phyloP scores from a whole-genome alignment of 192 early-diverging fungal species.

The Mortierella alpina region DNA sequence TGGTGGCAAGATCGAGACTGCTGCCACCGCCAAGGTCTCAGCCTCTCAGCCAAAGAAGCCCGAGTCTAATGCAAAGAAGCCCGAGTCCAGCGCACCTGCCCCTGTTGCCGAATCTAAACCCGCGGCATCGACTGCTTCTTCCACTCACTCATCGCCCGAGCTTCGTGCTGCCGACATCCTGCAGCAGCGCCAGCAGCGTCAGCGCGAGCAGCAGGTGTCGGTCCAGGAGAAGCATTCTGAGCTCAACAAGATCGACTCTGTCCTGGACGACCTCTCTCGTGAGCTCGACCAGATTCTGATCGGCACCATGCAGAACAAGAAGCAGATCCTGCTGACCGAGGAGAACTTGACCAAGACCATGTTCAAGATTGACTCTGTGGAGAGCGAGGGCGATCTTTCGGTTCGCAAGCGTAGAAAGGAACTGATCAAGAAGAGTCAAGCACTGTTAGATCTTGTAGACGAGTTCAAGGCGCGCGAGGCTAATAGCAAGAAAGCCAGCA shows the following conservation, averaged over 20 bases:
- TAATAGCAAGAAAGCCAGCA: background rate
- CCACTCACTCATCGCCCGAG: slow-evolving; percentile 42
- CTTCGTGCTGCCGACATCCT: slow-evolving; percentile 40
- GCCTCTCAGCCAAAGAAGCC: background rate
- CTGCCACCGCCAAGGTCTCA: background rate
- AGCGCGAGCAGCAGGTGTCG: slow-evolving; percentile 12
- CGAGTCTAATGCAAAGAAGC: background rate
- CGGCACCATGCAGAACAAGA: slow-evolving; percentile 37
- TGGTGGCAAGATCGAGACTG: slow-evolving; percentile 18
- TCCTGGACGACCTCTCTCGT: slow-evolving; percentile 23
- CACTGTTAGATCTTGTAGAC: slow-evolving; percentile 37
- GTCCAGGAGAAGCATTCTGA: slow-evolving; percentile 33
- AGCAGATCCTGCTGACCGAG: slow-evolving; percentile 42
- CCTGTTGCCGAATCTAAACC: background rate
- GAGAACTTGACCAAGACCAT: slow-evolving; percentile 52
- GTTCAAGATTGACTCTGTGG: slow-evolving; percentile 39
- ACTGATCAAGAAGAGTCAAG: slow-evolving; percentile 46
- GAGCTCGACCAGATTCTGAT: slow-evolving; percentile 26
- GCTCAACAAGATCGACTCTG: slow-evolving; percentile 34
- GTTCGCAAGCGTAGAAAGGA: slow-evolving; percentile 37
- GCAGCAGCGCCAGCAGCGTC: slow-evolving; percentile 25
- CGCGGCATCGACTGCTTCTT: slow-evolving; percentile 2
- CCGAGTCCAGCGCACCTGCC: background rate
- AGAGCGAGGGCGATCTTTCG: slow-evolving; percentile 35
- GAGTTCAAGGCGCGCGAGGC: slow-evolving; percentile 36